A percentile compares a stretch with the other conserved stretches of the same genome.
phyloP scores from a whole-genome alignment of 192 early-diverging fungal genomes.

The Gonapodya sp. region DNA sequence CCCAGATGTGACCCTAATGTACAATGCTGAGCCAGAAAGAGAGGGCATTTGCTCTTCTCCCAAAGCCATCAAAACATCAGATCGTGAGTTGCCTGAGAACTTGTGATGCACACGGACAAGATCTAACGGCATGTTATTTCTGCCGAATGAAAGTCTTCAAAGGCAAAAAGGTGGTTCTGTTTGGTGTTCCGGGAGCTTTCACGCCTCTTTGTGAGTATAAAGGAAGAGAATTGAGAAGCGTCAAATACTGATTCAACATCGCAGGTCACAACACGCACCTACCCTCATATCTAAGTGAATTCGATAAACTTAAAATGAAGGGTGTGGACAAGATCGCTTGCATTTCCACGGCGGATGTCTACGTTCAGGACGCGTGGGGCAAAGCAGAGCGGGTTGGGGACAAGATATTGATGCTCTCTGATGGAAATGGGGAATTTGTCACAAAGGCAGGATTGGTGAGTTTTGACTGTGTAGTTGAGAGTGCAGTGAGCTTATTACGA shows the following conservation, averaged over 20 bases:
- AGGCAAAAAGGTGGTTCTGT: neutral
- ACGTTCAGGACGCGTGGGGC: slow-evolving; percentile 3
- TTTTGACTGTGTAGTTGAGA: neutral
- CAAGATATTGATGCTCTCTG: neutral
- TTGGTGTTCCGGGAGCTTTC: slow-evolving; percentile 4
- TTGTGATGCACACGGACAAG: too few relatives aligned
- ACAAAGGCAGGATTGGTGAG: neutral
- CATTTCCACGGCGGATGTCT: neutral
- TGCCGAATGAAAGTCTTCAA: neutral
- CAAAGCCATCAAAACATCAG: neutral
- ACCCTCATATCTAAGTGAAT: neutral
- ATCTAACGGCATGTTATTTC: neutral
- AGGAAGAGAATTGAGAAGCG: neutral
- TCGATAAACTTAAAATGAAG: neutral
- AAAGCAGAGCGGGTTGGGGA: neutral
- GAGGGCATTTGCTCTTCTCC: neutral
- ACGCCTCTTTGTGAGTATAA: neutral
- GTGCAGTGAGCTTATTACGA: neutral
- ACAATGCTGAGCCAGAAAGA: neutral
- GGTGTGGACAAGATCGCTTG: neutral
- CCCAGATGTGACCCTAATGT: neutral
- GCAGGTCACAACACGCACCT: neutral
- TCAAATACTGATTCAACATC: neutral
- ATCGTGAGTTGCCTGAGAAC: neutral
- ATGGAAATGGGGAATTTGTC: slow-evolving; percentile 9